These are phyloP conservation scores for Podospora didyma DNA, from an alignment of 495 filamentous ascomycete species.

Conservation along the genomic window DNA sequence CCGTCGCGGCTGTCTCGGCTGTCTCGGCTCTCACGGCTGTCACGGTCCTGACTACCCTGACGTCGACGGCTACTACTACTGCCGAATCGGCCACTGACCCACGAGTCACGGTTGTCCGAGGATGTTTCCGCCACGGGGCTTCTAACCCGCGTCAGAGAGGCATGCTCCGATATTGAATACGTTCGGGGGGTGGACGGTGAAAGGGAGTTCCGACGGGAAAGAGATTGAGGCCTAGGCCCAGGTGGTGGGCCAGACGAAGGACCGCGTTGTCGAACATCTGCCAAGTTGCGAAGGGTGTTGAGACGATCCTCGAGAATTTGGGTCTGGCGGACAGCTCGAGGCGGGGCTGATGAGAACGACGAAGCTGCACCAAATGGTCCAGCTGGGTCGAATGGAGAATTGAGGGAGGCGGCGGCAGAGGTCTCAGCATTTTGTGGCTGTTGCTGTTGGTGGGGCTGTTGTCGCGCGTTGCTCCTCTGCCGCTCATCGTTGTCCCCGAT, in stretches of 20 bases:
- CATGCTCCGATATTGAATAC: not conserved
- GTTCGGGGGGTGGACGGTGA: slow-evolving; percentile 10
- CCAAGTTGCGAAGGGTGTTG: slow-evolving; percentile 18
- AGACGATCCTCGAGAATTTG: slow-evolving; percentile 23
- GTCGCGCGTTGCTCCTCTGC: not conserved
- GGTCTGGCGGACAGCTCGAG: not conserved
- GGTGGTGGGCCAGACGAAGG: not conserved
- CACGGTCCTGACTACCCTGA: not conserved
- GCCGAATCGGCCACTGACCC: not conserved
- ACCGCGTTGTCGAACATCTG: not conserved
- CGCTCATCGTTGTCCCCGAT: slow-evolving; percentile 46
- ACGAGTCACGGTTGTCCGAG: not conserved
- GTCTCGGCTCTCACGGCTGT: not conserved
- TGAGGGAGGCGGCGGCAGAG: not conserved
- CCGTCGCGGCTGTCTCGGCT: not conserved
- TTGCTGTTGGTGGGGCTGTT: slow-evolving; percentile 1
- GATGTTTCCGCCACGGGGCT: not conserved
- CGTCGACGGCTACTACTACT: not conserved
- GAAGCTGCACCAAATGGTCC: no score
- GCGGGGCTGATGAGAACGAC: no score
- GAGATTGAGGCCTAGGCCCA: no score
- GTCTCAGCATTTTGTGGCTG: not conserved
- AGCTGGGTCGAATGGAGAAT: not conserved
- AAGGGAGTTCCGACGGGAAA: slow-evolving; percentile 12
- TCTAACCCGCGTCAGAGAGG: not conserved